Conservation (phyloP, 768 basidiomycete species). For the Tulasnella sp. region DNA sequence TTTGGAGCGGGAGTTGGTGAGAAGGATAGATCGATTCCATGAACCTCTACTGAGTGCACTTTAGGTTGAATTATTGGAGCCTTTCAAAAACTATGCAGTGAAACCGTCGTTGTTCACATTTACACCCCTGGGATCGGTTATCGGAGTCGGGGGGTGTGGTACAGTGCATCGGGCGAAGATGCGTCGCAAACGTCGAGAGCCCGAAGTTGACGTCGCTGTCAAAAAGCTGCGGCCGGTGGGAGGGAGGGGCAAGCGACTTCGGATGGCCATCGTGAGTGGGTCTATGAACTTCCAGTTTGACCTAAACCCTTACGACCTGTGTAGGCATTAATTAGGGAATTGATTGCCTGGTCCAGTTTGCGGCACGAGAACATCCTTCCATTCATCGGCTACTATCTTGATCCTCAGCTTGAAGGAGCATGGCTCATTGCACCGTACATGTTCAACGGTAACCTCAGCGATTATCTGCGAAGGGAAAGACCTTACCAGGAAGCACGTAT, state of each 20-base stretch:
- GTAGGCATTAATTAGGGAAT: neutral
- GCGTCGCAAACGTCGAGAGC: no score
- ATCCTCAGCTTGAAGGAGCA: neutral
- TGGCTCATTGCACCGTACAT: neutral
- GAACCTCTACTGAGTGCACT: no score
- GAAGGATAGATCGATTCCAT: no score
- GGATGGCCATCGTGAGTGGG: neutral
- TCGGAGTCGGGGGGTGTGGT: no score
- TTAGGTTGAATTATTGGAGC: no score
- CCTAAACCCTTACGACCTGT: neutral
- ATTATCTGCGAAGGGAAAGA: neutral
- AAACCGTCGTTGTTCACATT: no score
- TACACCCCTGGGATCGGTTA: no score
- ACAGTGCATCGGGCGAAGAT: no score
- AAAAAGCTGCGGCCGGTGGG: neutral
- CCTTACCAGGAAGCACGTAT: neutral
- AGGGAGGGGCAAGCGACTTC: neutral
- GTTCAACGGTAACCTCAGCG: neutral
- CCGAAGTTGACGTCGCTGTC: no score
- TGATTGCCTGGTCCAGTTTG: neutral
- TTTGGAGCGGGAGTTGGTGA: no score
- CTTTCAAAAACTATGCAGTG: no score
- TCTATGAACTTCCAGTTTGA: neutral
- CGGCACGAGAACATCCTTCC: neutral
- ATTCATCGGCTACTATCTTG: slow-evolving; percentile 3